These are phyloP conservation scores for Pichia inconspicua DNA, from an alignment of 1,139 yeast species.

Conservation along the genomic window DNA sequence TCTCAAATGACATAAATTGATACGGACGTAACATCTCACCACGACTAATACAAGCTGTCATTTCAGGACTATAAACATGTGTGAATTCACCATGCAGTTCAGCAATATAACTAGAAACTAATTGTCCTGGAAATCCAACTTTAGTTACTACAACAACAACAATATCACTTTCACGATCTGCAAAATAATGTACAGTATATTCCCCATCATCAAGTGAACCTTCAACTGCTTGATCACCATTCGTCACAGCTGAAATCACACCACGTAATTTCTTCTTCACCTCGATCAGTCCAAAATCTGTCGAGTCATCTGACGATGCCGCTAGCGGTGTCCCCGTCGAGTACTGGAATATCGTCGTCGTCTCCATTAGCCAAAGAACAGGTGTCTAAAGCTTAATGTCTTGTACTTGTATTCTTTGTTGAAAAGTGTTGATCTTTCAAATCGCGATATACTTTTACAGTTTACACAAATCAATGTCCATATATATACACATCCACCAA, in stretches of 20 bases:
- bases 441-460: too few relatives aligned
- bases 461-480: too few relatives aligned
- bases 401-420: too few relatives aligned
- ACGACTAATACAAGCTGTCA: slow-evolving; percentile 30
- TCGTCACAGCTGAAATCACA: slow-evolving; percentile 54
- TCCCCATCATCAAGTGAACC: slow-evolving; percentile 8
- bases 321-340: slow-evolving; percentile 78
- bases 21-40: slow-evolving; percentile 41
- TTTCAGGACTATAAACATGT: slow-evolving; percentile 71
- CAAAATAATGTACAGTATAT: slow-evolving; percentile 11
- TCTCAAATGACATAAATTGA: slow-evolving; percentile 81
- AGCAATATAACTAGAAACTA: slow-evolving; percentile 78
- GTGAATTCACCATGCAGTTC: slow-evolving; percentile 80
- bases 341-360: slow-evolving; percentile 60
- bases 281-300: slow-evolving; percentile 22
- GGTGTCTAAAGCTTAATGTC: too few relatives aligned
- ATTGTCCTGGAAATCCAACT: slow-evolving; percentile 77
- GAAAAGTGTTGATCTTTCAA: too few relatives aligned
- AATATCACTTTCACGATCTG: slow-evolving; percentile 5
- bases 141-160: slow-evolving; percentile 33
- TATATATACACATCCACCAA: too few relatives aligned
- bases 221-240: slow-evolving; percentile 3
- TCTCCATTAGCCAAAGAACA: slow-evolving; percentile 32
- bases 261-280: slow-evolving; percentile 83
- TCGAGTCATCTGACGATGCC: slow-evolving; percentile 77